Percentiles rank a stretch among this genome's conserved stretches.
Evolutionary conservation across 2,329 filamentous ascomycete species (phyloP).

Genomic region (Thelonectria blattea): DNA sequence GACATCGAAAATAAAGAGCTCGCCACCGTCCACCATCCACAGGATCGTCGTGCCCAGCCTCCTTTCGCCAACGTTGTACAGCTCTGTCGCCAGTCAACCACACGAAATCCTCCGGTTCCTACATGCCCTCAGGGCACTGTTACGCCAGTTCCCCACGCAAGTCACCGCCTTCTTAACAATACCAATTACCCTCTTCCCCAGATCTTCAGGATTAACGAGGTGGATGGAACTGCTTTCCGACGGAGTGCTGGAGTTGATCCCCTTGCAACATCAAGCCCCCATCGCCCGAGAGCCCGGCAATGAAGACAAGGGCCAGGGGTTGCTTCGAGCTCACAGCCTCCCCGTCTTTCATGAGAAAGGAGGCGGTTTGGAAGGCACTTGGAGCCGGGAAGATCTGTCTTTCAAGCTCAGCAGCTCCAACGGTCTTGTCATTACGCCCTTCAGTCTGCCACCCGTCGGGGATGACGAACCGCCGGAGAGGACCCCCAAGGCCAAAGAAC

Average conservation of each 20-base stretch:
- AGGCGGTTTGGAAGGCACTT: slow-evolving; percentile 72
- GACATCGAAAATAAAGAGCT: slow-evolving; percentile 60
- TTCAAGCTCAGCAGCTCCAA: slow-evolving; percentile 84
- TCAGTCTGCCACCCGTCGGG: slow-evolving; percentile 85
- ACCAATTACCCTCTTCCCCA: slow-evolving; percentile 80
- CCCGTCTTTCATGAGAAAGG: slow-evolving; percentile 89
- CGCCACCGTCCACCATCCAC: slow-evolving; percentile 69
- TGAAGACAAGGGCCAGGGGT: slow-evolving; percentile 78
- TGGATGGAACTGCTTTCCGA: slow-evolving; percentile 89
- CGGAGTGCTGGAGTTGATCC: slow-evolving; percentile 82
- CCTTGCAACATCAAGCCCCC: slow-evolving; percentile 65
- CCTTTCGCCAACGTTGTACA: slow-evolving; percentile 85
- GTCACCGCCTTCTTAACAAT: slow-evolving; percentile 78
- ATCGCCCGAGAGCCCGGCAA: slow-evolving; percentile 61
- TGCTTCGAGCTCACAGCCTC: slow-evolving; percentile 81
- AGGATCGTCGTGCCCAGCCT: slow-evolving; percentile 84
- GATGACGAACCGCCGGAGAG: slow-evolving; percentile 61
- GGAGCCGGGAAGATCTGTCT: slow-evolving; percentile 82
- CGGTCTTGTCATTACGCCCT: slow-evolving; percentile 85
- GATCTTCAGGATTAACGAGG: slow-evolving; percentile 75
- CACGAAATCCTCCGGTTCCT: slow-evolving; percentile 79
- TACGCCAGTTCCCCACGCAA: slow-evolving; percentile 69
- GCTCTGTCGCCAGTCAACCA: slow-evolving; percentile 71
- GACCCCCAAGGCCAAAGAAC: slow-evolving; percentile 55
- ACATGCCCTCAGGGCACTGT: slow-evolving; percentile 75